phyloP scores from a whole-genome alignment of 2,329 filamentous ascomycete species.

The Alternaria rosae region DNA sequence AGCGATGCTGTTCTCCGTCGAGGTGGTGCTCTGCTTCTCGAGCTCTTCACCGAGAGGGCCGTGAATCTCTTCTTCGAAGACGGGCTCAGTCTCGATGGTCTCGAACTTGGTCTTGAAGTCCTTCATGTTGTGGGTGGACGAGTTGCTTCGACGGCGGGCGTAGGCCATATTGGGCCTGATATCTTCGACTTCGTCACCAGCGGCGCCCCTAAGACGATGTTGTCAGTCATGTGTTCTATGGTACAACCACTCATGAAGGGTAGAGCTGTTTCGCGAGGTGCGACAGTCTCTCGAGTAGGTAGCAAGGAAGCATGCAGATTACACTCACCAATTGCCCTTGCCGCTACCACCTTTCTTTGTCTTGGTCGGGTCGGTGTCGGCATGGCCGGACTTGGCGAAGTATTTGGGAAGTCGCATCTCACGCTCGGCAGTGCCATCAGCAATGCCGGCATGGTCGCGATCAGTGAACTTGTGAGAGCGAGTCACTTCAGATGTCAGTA shows the following conservation, averaged over 20 bases:
- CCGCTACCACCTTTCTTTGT: slow-evolving; percentile 96
- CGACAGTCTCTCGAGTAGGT: neutral
- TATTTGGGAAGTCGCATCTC: slow-evolving; percentile 85
- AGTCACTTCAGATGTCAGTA: slow-evolving; percentile 73
- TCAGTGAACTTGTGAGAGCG: slow-evolving; percentile 96
- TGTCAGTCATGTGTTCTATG: slow-evolving; percentile 23
- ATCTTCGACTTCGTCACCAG: slow-evolving; percentile 85
- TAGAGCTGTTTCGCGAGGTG: neutral
- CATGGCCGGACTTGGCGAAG: slow-evolving; percentile 87
- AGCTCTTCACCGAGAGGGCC: slow-evolving; percentile 67
- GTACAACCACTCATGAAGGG: neutral
- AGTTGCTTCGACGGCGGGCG: slow-evolving; percentile 90
- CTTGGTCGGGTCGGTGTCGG: slow-evolving; percentile 86
- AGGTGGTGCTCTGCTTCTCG: slow-evolving; percentile 61
- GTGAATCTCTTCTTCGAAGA: slow-evolving; percentile 88
- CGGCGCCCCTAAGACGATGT: slow-evolving; percentile 70
- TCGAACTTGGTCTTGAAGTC: slow-evolving; percentile 99
- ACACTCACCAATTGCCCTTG: slow-evolving; percentile 87
- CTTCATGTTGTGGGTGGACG: slow-evolving; percentile 73
- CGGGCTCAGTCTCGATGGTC: slow-evolving; percentile 83
- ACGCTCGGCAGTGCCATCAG: slow-evolving; percentile 73
- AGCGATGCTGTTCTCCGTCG: slow-evolving; percentile 64
- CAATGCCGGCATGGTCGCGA: slow-evolving; percentile 83
- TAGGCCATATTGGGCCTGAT: slow-evolving; percentile 84
- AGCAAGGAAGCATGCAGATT: neutral